These are phyloP conservation scores for Ogataea populi-albae DNA, from an alignment of 805 yeast genomes.

Conservation along the genomic window DNA sequence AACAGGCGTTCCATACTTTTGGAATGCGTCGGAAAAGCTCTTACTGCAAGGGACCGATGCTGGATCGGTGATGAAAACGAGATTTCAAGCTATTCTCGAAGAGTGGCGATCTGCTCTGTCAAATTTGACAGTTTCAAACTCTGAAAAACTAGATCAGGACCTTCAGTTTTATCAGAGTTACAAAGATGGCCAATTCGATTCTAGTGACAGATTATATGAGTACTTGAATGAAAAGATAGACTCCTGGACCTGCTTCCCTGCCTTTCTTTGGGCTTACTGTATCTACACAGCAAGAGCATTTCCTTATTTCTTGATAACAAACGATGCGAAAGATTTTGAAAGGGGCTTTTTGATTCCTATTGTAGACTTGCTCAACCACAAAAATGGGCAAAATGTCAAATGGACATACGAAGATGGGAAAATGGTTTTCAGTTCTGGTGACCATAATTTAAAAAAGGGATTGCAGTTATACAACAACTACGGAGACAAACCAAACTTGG, in stretches of 20 bases:
- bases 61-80: slow-evolving; percentile 49
- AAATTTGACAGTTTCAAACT: too few species aligned
- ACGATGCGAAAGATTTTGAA: slow-evolving; percentile 25
- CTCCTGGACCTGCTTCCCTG: slow-evolving; percentile 63
- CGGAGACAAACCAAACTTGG: slow-evolving; percentile 68
- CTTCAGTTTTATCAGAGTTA: slow-evolving; percentile 3
- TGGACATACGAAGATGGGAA: slow-evolving; percentile 45
- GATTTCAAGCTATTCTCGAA: slow-evolving; percentile 43
- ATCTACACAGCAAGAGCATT: slow-evolving; percentile 78
- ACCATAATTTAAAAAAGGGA: slow-evolving; percentile 35
- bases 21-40: slow-evolving; percentile 51
- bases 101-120: slow-evolving; percentile 52
- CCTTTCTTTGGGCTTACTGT: slow-evolving; percentile 71
- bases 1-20: slow-evolving; percentile 63
- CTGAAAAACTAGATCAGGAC: not conserved
- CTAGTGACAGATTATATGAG: slow-evolving; percentile 2
- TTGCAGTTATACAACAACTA: slow-evolving; percentile 77
- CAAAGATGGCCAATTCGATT: too few species aligned
- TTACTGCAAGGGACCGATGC: slow-evolving; percentile 68
- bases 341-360: slow-evolving; percentile 75
- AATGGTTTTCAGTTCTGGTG: slow-evolving; percentile 38
- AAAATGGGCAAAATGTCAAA: slow-evolving; percentile 52
- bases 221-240: not conserved
- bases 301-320: slow-evolving; percentile 61
- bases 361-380: slow-evolving; percentile 74